These are phyloP conservation scores for Trichosanthes truncata DNA, from an alignment of 306 rosid genomes.

Conservation along the genomic window DNA sequence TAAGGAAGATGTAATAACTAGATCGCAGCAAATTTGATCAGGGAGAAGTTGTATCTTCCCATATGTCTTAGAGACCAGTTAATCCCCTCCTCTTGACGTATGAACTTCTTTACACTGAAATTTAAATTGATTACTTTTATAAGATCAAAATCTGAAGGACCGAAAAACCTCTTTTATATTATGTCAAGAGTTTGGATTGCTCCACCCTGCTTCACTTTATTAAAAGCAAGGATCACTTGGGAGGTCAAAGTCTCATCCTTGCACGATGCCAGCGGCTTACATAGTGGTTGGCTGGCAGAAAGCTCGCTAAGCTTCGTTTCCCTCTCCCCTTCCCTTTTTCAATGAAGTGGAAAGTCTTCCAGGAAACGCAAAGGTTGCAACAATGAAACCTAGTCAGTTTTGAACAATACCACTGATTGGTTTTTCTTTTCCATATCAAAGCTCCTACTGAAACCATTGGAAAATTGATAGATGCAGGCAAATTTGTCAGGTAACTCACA, in stretches of 20 bases:
- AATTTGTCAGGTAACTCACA: conserved; percentile 5
- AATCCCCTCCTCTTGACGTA: background rate
- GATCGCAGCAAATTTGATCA: background rate
- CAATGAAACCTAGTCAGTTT: background rate
- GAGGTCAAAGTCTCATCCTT: background rate
- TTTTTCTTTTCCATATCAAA: background rate
- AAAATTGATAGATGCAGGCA: background rate
- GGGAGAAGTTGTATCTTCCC: background rate
- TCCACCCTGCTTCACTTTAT: background rate
- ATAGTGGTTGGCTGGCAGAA: background rate
- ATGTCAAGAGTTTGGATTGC: background rate
- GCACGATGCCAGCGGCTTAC: background rate
- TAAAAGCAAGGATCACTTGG: background rate
- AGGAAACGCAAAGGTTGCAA: background rate
- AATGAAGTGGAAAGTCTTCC: background rate
- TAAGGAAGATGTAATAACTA: background rate
- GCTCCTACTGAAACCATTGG: background rate
- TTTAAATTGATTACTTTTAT: background rate
- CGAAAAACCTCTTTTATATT: background rate
- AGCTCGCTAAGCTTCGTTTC: background rate
- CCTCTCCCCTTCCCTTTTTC: background rate
- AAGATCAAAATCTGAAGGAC: background rate
- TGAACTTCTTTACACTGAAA: background rate
- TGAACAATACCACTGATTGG: background rate
- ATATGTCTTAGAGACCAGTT: background rate